phyloP scores from a whole-genome alignment of 352 stramenopile genomes.

The Halophytophthora polymorphica region DNA sequence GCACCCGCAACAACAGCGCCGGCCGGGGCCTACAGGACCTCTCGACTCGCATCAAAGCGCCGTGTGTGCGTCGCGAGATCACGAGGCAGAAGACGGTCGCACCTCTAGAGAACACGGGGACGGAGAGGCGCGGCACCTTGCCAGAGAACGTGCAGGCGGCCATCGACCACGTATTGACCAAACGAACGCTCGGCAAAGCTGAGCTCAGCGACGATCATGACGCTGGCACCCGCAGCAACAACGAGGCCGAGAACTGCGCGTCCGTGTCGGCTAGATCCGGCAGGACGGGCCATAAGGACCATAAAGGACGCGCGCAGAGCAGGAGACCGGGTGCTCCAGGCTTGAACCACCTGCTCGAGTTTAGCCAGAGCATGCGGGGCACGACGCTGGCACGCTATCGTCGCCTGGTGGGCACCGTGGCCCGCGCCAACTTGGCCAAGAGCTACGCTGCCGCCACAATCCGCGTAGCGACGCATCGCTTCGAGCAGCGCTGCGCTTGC shows the following conservation, averaged over 20 bases:
- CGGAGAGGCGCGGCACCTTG: slow-evolving; percentile 7
- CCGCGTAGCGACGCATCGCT: slow-evolving; percentile 17
- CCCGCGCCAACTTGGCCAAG: slow-evolving; percentile 18
- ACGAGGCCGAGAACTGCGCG: slow-evolving; percentile 3
- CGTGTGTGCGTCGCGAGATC: slow-evolving; percentile 10
- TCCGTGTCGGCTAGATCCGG: slow-evolving; percentile 1
- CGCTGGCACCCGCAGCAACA: slow-evolving; percentile 1
- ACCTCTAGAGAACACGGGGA: slow-evolving; percentile 12
- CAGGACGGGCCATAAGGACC: slow-evolving; percentile 7
- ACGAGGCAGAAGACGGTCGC: too few relatives aligned
- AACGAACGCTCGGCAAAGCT: neutral
- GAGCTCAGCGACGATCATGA: slow-evolving; percentile 8
- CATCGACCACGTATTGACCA: slow-evolving; percentile 17
- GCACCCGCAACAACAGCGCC: slow-evolving; percentile 1
- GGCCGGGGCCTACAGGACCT: neutral
- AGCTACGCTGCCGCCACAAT: slow-evolving; percentile 14
- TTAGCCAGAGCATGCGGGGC: slow-evolving; percentile 24
- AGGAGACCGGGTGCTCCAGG: slow-evolving; percentile 12
- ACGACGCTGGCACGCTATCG: slow-evolving; percentile 37
- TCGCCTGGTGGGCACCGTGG: slow-evolving; percentile 34
- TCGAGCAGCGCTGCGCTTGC: slow-evolving; percentile 15
- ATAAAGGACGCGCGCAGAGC: slow-evolving; percentile 9
- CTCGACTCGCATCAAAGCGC: neutral
- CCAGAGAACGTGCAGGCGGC: slow-evolving; percentile 14
- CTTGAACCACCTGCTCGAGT: slow-evolving; percentile 23